phyloP scores from a whole-genome alignment of 140 eudicot genomes.

The Cichorium intybus region DNA sequence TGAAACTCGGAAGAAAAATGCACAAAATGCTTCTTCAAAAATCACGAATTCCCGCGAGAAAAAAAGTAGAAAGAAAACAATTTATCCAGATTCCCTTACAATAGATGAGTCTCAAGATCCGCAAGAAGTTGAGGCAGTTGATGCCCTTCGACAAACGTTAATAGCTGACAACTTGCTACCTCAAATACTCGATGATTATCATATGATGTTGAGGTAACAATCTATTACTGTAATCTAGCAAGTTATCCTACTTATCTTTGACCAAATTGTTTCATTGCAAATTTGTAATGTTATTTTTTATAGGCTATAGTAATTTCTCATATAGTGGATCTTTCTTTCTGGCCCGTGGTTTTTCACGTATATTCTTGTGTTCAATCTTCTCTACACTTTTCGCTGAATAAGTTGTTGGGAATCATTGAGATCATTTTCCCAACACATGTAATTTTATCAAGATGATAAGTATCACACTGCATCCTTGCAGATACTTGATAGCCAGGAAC shows the following conservation, averaged over 20 bases:
- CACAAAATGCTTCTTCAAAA: slow-evolving; percentile 38
- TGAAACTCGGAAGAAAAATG: slow-evolving; percentile 44
- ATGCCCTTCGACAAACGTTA: slow-evolving; percentile 47
- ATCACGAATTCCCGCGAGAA: slow-evolving; percentile 45
- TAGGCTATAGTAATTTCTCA: too few species aligned
- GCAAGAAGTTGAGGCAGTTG: slow-evolving; percentile 47
- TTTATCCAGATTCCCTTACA: slow-evolving; percentile 40
- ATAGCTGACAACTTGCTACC: slow-evolving; percentile 50
- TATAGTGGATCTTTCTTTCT: too few species aligned
- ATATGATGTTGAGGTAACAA: slow-evolving; percentile 52
- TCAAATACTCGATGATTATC: slow-evolving; percentile 54
- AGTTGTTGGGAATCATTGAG: too few species aligned
- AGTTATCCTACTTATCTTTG: too few species aligned
- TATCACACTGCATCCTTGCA: slow-evolving; percentile 15
- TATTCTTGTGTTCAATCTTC: too few species aligned
- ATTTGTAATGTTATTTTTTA: neutral
- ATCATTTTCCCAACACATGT: too few species aligned
- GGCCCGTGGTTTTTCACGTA: too few species aligned
- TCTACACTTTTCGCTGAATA: too few species aligned
- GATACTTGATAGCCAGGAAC: slow-evolving; percentile 57
- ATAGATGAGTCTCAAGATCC: slow-evolving; percentile 44
- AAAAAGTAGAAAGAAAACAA: slow-evolving; percentile 49
- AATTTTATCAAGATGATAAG: neutral
- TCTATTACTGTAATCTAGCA: neutral
- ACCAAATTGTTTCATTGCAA: neutral